phyloP scores from a whole-genome alignment of 495 filamentous ascomycete genomes.

The Cercophora scortea region DNA sequence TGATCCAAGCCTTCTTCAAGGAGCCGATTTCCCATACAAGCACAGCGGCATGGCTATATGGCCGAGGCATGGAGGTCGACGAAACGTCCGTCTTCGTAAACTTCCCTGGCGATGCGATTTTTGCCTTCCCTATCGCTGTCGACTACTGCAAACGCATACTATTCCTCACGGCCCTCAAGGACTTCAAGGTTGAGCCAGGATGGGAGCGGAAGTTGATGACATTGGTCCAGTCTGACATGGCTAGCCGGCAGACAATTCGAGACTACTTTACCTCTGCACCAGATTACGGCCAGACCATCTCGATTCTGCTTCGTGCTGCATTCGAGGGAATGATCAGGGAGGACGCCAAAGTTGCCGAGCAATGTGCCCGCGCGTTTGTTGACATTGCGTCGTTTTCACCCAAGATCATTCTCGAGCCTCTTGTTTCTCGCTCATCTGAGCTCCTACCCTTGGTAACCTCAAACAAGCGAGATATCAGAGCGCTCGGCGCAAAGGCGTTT shows the following conservation, averaged over 20 bases:
- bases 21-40: constrained; percentile 23
- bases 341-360: constrained; percentile 38
- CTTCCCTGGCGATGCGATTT: constrained; percentile 35
- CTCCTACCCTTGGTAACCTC: constrained; percentile 54
- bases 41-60: neutral
- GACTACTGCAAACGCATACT: constrained; percentile 67
- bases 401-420: constrained; percentile 34
- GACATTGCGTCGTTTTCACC: constrained; percentile 61
- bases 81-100: constrained; percentile 27
- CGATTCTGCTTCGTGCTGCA: constrained; percentile 41
- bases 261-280: constrained; percentile 27
- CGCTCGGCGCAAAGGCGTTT: constrained; percentile 58
- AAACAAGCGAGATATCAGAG: constrained; percentile 58
- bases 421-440: constrained; percentile 41
- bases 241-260: constrained; percentile 50
- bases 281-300: constrained; percentile 22
- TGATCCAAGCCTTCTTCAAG: constrained; percentile 38
- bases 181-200: constrained; percentile 62
- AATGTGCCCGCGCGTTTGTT: constrained; percentile 54
- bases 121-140: constrained; percentile 56
- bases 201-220: constrained; percentile 79
- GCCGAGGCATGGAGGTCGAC: constrained; percentile 25
- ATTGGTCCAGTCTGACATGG: constrained; percentile 55
- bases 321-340: constrained; percentile 52
- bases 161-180: constrained; percentile 58